These are phyloP conservation scores for Boletellus deceptivus DNA, from an alignment of 1,284 basidiomycete genomes.

Conservation along the genomic window DNA sequence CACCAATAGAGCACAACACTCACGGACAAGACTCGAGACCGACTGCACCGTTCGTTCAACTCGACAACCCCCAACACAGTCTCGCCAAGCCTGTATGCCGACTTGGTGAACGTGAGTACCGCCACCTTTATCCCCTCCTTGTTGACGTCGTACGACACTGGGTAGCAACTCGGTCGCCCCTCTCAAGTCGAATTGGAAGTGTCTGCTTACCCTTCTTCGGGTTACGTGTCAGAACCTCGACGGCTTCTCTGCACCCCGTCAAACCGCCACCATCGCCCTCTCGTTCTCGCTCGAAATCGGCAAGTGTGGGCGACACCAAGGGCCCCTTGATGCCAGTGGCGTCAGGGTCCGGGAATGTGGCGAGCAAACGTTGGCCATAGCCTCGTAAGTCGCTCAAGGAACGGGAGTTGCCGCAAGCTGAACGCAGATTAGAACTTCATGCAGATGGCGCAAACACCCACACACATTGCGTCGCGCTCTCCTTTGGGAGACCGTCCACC, in stretches of 20 bases:
- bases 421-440: constrained; percentile 8
- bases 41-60: constrained; percentile 63
- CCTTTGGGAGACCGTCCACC: constrained; percentile 16
- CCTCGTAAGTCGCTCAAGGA: constrained; percentile 34
- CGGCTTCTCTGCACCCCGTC: constrained; percentile 81
- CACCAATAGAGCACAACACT: constrained; percentile 14
- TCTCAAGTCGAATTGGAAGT: neutral
- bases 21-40: constrained; percentile 74
- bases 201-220: constrained; percentile 73
- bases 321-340: constrained; percentile 33
- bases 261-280: constrained; percentile 44
- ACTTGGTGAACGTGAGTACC: constrained; percentile 87
- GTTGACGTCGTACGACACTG: constrained; percentile 90
- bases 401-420: constrained; percentile 13
- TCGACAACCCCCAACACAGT: constrained; percentile 86
- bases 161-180: neutral
- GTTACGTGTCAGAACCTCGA: constrained; percentile 86
- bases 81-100: constrained; percentile 86
- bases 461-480: constrained; percentile 12
- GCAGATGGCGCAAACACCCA: neutral
- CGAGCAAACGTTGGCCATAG: constrained; percentile 48
- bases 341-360: constrained; percentile 40
- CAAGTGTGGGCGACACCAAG: constrained; percentile 20
- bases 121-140: constrained; percentile 88
- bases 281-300: constrained; percentile 34